Evolutionary conservation across 2,329 filamentous ascomycete genomes (phyloP), one percentile per base, ranked within the genome.

Genomic region (Aspergillus texensis): DNA sequence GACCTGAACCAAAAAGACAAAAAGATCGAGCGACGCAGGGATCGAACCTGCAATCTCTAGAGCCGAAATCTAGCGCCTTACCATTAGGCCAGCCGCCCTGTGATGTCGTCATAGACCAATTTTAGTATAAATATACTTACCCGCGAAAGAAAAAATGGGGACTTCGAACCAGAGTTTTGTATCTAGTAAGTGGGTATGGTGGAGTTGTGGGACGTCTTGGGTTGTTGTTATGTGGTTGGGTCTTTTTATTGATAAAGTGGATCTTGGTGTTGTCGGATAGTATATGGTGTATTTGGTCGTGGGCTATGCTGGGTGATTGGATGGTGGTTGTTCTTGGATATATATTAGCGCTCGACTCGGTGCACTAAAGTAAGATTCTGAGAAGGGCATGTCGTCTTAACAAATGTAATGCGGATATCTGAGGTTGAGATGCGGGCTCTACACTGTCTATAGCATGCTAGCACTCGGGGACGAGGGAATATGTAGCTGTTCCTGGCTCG

Each of bases 31-130:
- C 73, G 70, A 75, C 74, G 73, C 72, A 75, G 74, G 74, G 68
- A 60, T 81, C 78, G 79, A 81, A 81, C 79, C 79, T 79, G 75
- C 77, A 81, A 80, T 80, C 79, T 81, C 78, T 80, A 80, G 79
- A 81, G 80, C 79, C 80, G 80, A 80, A 81, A 79, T 81, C 80
- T 81, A 81, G 78, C 80, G 79, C 80, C 79, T 81, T 82, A 77
- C 80, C 79, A 81, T 81, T 81, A 78, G 78, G 79, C 79, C 65
- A 66, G 65, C 62, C 52, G 52, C 52, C 52, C 52, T 16, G 6
- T 55, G 16, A 55, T 32, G 52, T 39, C 52, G 24, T 39, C 11
- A 39, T 26, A 26, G 21, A 8, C 4, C 0, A 3, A 8, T 16
- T 48, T 26, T 28, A 48, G 2, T 4, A 48, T 48, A 3, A 6